Evolutionary conservation across 257 asterid species (phyloP).

Genomic region (Scutellaria barbata): DNA sequence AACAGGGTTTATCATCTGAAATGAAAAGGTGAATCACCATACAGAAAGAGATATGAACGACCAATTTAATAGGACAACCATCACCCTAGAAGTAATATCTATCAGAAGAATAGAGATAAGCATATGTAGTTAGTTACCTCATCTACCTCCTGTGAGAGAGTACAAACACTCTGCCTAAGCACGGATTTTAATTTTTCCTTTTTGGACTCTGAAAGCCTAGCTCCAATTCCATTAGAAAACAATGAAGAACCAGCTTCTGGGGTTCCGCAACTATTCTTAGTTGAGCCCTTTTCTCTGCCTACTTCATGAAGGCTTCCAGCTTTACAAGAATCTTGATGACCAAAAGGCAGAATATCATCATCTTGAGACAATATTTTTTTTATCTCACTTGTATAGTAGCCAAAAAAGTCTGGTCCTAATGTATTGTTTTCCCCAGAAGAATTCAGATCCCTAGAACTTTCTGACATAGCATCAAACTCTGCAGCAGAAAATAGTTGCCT

Average conservation of each 20-base stretch:
- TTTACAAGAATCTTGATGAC: conserved; percentile 35
- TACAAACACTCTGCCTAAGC: conserved; percentile 61
- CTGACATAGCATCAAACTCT: conserved; percentile 51
- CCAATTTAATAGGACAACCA: conserved; percentile 1
- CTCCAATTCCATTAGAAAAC: conserved; percentile 65
- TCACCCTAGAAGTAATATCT: not conserved
- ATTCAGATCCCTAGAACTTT: conserved; percentile 32
- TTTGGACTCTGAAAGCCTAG: conserved; percentile 54
- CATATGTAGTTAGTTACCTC: conserved; percentile 53
- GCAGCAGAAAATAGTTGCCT: conserved; percentile 38
- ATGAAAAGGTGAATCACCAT: not conserved
- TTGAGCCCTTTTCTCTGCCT: conserved; percentile 30
- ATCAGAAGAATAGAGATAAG: not conserved
- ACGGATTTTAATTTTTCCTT: conserved; percentile 59
- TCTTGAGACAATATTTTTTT: conserved; percentile 57
- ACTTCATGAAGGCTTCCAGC: conserved; percentile 36
- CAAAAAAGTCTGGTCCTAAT: conserved; percentile 73
- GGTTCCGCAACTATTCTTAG: conserved; percentile 31
- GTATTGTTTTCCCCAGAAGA: conserved; percentile 34
- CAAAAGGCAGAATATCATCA: conserved; percentile 48
- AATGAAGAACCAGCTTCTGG: conserved; percentile 40
- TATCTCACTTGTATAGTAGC: conserved; percentile 55
- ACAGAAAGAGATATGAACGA: not conserved
- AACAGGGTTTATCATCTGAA: conserved; percentile 67
- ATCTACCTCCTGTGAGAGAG: conserved; percentile 70